A percentile compares a stretch with the other conserved stretches of the same genome.
Conservation (phyloP, 2,329 filamentous ascomycete species). For the Plectosphaerella plurivora region DNA sequence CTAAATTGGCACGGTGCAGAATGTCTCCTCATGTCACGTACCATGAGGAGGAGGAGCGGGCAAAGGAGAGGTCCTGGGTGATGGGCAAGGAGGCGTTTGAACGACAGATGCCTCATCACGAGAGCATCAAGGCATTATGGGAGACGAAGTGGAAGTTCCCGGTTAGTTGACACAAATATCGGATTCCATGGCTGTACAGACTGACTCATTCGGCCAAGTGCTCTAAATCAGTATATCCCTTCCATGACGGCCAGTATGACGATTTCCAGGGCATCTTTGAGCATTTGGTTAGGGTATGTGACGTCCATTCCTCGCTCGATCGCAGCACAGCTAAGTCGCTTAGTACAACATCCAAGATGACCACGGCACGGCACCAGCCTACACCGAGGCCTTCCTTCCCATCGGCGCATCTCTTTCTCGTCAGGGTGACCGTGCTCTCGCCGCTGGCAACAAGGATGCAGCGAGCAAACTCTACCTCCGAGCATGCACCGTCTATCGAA, state of each 20-base stretch:
- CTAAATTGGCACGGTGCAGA: slow-evolving; percentile 4
- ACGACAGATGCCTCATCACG: slow-evolving; percentile 49
- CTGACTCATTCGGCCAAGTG: slow-evolving; percentile 29
- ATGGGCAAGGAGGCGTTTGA: slow-evolving; percentile 40
- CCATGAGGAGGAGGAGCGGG: slow-evolving; percentile 5
- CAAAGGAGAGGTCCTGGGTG: slow-evolving; percentile 28
- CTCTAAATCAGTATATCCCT: slow-evolving; percentile 62
- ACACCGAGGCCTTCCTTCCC: slow-evolving; percentile 60
- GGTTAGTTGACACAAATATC: slow-evolving; percentile 31
- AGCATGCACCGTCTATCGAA: slow-evolving; percentile 68
- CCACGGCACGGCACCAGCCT: slow-evolving; percentile 61
- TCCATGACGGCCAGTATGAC: slow-evolving; percentile 65
- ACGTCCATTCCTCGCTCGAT: no score
- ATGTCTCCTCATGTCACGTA: slow-evolving; percentile 23
- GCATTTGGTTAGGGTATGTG: slow-evolving; percentile 50
- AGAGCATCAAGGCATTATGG: slow-evolving; percentile 61
- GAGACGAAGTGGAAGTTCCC: slow-evolving; percentile 72
- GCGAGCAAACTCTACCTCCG: slow-evolving; percentile 64
- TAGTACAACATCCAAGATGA: slow-evolving; percentile 47
- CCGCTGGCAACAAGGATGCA: slow-evolving; percentile 40
- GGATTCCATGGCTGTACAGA: not conserved
- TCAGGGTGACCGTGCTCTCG: slow-evolving; percentile 45
- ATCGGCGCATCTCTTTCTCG: slow-evolving; percentile 52
- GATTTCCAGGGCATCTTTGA: slow-evolving; percentile 69
- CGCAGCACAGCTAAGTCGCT: not conserved